A percentile compares a stretch with the other conserved stretches of the same genome.
These are phyloP conservation scores for Pythium brachiatum DNA, from an alignment of 352 stramenopile genomes.

Conservation along the genomic window DNA sequence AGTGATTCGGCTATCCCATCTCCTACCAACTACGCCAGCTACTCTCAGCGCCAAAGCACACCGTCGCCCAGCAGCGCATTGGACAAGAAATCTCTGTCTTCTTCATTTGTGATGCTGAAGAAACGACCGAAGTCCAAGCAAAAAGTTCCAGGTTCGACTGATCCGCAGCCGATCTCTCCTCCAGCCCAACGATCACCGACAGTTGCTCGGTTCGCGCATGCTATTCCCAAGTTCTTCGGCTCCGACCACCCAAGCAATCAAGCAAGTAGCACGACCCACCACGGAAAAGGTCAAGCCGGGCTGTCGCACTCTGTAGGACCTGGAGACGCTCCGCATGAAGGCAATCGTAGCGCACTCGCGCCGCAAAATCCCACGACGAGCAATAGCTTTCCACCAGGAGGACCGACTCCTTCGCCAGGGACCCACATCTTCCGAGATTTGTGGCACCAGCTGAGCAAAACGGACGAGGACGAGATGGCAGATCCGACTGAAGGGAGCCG, in stretches of 20 bases:
- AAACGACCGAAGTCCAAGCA: slow-evolving; percentile 17
- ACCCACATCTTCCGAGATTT: slow-evolving; percentile 70
- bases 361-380: neutral
- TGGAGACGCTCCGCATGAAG: neutral
- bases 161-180: slow-evolving; percentile 10
- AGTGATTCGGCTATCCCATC: slow-evolving; percentile 7
- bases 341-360: neutral
- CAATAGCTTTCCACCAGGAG: slow-evolving; percentile 6
- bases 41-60: slow-evolving; percentile 5
- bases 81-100: slow-evolving; percentile 18
- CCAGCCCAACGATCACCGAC: slow-evolving; percentile 21
- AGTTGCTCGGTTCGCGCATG: slow-evolving; percentile 25
- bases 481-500: slow-evolving; percentile 22
- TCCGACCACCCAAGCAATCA: slow-evolving; percentile 17
- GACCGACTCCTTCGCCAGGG: slow-evolving; percentile 1
- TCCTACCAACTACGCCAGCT: neutral
- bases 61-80: slow-evolving; percentile 4
- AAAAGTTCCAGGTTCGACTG: slow-evolving; percentile 10
- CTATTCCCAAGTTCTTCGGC: slow-evolving; percentile 31
- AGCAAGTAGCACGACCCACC: neutral
- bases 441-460: slow-evolving; percentile 75
- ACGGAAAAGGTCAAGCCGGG: neutral
- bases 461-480: slow-evolving; percentile 45
- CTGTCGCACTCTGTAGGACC: neutral
- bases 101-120: slow-evolving; percentile 26